phyloP scores from a whole-genome alignment of 352 stramenopile genomes.

The Globisporangium uncinulatum region DNA sequence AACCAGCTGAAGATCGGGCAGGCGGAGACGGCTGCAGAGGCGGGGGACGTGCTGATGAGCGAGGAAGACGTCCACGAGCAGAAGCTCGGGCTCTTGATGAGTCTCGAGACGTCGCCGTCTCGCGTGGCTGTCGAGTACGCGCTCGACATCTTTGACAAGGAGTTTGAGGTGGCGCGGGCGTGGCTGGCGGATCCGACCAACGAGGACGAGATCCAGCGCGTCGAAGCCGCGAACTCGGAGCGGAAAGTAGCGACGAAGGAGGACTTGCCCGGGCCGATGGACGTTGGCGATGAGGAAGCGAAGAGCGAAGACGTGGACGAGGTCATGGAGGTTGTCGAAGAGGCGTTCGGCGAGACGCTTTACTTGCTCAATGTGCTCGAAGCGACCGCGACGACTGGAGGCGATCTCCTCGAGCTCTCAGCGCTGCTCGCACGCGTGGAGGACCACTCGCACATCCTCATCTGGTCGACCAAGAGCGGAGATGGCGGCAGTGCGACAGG shows the following conservation, averaged over 20 bases:
- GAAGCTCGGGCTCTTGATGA: constrained; percentile 71
- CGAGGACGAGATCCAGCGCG: constrained; percentile 53
- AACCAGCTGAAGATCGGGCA: constrained; percentile 69
- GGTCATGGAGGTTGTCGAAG: constrained; percentile 51
- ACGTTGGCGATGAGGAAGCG: constrained; percentile 6
- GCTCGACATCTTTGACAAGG: constrained; percentile 54
- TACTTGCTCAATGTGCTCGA: constrained; percentile 95
- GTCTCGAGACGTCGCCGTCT: constrained; percentile 40
- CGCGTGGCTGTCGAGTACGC: constrained; percentile 57
- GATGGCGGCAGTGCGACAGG: neutral
- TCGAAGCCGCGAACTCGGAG: constrained; percentile 23
- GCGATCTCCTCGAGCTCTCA: constrained; percentile 58
- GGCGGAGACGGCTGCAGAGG: constrained; percentile 47
- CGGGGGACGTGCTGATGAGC: constrained; percentile 43
- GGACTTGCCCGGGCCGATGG: constrained; percentile 5
- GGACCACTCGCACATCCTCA: constrained; percentile 95
- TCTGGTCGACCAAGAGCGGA: constrained; percentile 78
- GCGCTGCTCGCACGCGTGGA: constrained; percentile 93
- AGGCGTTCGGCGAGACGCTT: constrained; percentile 58
- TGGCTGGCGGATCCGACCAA: constrained; percentile 66
- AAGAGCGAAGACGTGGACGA: constrained; percentile 45
- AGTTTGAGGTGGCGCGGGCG: constrained; percentile 52
- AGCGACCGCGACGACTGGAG: constrained; percentile 35
- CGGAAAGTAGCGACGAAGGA: constrained; percentile 21
- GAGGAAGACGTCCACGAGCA: constrained; percentile 63